A percentile compares a stretch with the other conserved stretches of the same genome.
phyloP scores from a whole-genome alignment of 768 basidiomycete genomes.

The Cyclocybe cylindracea region DNA sequence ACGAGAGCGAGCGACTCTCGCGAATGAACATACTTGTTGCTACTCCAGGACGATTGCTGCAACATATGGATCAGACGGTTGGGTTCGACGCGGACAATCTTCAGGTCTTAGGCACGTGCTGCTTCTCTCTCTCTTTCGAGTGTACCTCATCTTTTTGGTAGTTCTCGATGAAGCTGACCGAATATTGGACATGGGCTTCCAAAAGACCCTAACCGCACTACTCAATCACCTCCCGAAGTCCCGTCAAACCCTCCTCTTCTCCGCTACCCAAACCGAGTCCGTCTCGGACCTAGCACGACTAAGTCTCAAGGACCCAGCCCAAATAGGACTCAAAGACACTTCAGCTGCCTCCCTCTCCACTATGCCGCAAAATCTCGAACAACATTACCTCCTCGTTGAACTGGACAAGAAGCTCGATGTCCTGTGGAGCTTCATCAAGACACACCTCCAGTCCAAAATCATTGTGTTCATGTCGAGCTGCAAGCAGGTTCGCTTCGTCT shows the following conservation, averaged over 20 bases:
- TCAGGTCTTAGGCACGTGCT: constrained; percentile 79
- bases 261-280: constrained; percentile 93
- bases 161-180: constrained; percentile 98
- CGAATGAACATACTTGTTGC: constrained; percentile 99
- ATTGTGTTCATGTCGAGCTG: constrained; percentile 94
- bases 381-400: constrained; percentile 82
- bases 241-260: constrained; percentile 95
- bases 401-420: constrained; percentile 89
- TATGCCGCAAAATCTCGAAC: constrained; percentile 81
- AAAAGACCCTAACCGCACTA: constrained; percentile 85
- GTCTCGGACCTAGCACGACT: constrained; percentile 87
- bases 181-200: constrained; percentile 95
- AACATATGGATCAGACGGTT: constrained; percentile 98
- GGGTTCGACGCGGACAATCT: constrained; percentile 91
- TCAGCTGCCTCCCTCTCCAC: constrained; percentile 46
- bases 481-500: constrained; percentile 97
- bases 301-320: constrained; percentile 79
- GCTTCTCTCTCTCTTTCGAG: not conserved
- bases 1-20: constrained; percentile 83
- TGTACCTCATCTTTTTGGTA: constrained; percentile 27
- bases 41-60: constrained; percentile 90
- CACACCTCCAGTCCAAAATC: constrained; percentile 86
- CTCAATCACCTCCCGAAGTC: constrained; percentile 88
- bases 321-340: constrained; percentile 59
- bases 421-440: constrained; percentile 94